phyloP scores from a whole-genome alignment of 192 early-diverging fungal genomes.

The Spizellomyces punctatus region DNA sequence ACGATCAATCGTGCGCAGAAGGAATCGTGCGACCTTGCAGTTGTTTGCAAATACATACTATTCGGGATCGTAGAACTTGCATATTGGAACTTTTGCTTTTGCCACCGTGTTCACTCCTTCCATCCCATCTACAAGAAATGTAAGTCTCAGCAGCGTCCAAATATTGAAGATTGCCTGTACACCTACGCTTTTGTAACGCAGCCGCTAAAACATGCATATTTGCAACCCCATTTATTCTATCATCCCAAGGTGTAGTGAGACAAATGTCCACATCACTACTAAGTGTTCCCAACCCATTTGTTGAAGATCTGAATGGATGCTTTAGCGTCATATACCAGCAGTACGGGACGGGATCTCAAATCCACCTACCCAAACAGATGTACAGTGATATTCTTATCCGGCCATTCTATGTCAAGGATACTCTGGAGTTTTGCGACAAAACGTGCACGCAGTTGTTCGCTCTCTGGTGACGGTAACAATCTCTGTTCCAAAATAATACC shows the following conservation, averaged over 20 bases:
- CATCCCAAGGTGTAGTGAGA: conserved; percentile 81
- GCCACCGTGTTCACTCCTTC: conserved; percentile 75
- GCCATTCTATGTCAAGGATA: conserved; percentile 82
- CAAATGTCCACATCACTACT: conserved; percentile 92
- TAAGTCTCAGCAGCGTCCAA: background rate
- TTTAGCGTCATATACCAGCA: conserved; percentile 13
- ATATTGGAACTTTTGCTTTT: conserved; percentile 90
- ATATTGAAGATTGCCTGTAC: background rate
- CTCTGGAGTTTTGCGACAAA: conserved; percentile 82
- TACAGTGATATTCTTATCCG: conserved; percentile 70
- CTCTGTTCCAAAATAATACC: background rate
- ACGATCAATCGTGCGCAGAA: too few species aligned
- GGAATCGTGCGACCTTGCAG: too few species aligned
- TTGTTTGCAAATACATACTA: conserved; percentile 52
- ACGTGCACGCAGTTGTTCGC: conserved; percentile 41
- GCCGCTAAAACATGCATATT: conserved; percentile 73
- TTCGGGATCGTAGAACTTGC: conserved; percentile 89
- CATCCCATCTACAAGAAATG: conserved; percentile 69
- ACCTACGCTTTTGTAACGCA: conserved; percentile 68
- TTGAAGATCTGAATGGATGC: conserved; percentile 65
- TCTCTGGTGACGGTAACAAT: conserved; percentile 32
- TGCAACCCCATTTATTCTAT: conserved; percentile 63
- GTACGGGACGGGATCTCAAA: background rate
- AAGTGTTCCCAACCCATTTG: conserved; percentile 83
- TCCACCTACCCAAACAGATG: conserved; percentile 83